A percentile compares a stretch with the other conserved stretches of the same genome.
Evolutionary conservation across 352 stramenopile species (phyloP).

Genomic region (Phytophthora pluvialis): DNA sequence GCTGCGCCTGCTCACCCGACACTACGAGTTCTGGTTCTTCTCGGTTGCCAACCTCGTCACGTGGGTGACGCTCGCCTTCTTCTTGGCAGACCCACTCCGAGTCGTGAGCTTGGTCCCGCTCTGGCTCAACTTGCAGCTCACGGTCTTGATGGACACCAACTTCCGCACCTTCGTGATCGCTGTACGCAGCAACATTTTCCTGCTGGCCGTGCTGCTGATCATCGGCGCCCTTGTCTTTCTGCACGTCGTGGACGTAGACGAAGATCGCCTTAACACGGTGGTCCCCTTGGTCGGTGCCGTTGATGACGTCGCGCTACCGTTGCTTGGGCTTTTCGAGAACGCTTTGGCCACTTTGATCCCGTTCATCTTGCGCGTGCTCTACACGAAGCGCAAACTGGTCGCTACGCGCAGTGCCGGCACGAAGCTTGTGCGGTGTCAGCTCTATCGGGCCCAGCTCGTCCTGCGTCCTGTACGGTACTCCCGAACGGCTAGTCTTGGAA

Average conservation of each 20-base stretch:
- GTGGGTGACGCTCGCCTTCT: constrained; percentile 36
- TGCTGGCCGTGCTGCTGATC: constrained; percentile 23
- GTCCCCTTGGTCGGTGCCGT: constrained; percentile 11
- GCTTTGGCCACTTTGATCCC: constrained; percentile 43
- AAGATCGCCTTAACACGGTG: constrained; percentile 1
- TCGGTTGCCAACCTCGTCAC: constrained; percentile 35
- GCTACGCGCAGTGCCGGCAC: constrained; percentile 23
- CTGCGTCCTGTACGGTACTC: constrained; percentile 25
- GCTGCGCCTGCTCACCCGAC: constrained; percentile 23
- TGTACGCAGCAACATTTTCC: constrained; percentile 31
- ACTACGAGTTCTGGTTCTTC: constrained; percentile 61
- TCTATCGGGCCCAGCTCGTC: constrained; percentile 40
- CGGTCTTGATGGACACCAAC: constrained; percentile 43
- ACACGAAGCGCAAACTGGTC: constrained; percentile 43
- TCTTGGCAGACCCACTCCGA: constrained; percentile 35
- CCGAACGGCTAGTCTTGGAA: constrained; percentile 18
- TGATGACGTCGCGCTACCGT: constrained; percentile 31
- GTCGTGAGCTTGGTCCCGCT: constrained; percentile 31
- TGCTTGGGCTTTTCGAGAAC: constrained; percentile 54
- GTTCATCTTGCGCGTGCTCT: constrained; percentile 42
- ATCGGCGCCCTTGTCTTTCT: constrained; percentile 28
- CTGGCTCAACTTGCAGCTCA: constrained; percentile 30
- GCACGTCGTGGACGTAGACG: constrained; percentile 33
- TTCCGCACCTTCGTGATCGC: constrained; percentile 40
- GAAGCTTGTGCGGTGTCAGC: constrained; percentile 43